Evolutionary conservation across 768 basidiomycete species (phyloP), one percentile per base, ranked within the genome.

Genomic region (Suillus tomentosus): DNA sequence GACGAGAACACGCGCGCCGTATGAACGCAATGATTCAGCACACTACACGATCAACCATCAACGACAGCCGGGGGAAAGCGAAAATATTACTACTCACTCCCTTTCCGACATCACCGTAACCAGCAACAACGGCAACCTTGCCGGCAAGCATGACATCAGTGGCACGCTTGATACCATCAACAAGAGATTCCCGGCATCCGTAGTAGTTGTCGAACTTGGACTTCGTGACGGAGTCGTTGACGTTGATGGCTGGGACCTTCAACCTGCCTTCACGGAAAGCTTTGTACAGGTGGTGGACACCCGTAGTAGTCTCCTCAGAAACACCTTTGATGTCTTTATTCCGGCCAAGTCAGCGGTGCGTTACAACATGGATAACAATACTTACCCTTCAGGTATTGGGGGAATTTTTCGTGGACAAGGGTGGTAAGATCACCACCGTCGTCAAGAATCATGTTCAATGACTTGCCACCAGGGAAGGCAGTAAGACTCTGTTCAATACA

Each of bases 121-220:
- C 97, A 69, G 97, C 97, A 70, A 99, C 97, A 68, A 99, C 94
- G 61, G 95, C 96, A 69, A 99, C 96, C 82, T 99, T 99, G 61
- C 96, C 97, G 69, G 97, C 97, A 77, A 99, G 89, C 97, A 99
- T 99, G 77, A 99, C 94, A 78, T 99, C 97, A 68, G 97, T 99
- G 65, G 97, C 97, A 74, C 97, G 95, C 87, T 99, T 99, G 83
- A 99, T 98, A 71, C 97, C 97, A 77, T 99, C 97, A 66, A 99
- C 97, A 67, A 99, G 92, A 39, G 97, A 99, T 80, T 99, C 97
- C 74, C 97, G 94, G 82, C 97, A 99, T 66, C 97, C 97, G 77
- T 99, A 99, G 81, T 94, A 91, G 82, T 95, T 94, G 81, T 96
- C 92, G 77, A 99, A 99, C 85, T 99, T 99, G 76, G 95, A 97